These are phyloP conservation scores for Paecilomyces variotii DNA, from an alignment of 2,329 filamentous ascomycete genomes.

Conservation along the genomic window DNA sequence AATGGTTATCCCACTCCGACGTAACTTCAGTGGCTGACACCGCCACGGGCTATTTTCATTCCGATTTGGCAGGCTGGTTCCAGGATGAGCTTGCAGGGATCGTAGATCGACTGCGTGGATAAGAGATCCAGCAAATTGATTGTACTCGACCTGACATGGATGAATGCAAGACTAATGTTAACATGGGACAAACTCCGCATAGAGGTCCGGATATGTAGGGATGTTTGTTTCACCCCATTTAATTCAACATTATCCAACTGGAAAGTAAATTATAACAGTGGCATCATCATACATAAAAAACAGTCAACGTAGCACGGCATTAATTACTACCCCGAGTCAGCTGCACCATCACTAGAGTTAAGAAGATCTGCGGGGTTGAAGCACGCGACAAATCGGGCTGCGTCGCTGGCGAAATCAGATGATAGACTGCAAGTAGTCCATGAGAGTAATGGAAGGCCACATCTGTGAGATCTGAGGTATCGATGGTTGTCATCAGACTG, in stretches of 20 bases:
- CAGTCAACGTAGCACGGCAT: background rate
- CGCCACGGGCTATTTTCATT: background rate
- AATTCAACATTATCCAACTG: background rate
- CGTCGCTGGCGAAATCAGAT: background rate
- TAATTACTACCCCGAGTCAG: background rate
- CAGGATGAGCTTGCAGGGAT: background rate
- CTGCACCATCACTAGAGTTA: background rate
- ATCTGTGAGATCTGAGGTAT: background rate
- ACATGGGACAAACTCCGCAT: background rate
- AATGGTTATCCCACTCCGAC: background rate
- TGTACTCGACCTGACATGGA: background rate
- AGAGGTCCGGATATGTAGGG: background rate
- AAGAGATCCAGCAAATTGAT: background rate
- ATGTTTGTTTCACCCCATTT: background rate
- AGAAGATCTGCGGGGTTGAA: background rate
- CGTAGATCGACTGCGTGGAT: background rate
- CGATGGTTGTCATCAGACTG: background rate
- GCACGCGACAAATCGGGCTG: background rate
- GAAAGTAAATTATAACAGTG: background rate
- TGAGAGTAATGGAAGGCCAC: background rate
- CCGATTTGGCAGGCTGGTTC: background rate
- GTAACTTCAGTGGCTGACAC: background rate
- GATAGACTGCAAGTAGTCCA: background rate
- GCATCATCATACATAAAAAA: background rate
- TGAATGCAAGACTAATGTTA: too few species aligned